Conservation (phyloP, 768 basidiomycete species). For the Leccinum barrowsii region DNA sequence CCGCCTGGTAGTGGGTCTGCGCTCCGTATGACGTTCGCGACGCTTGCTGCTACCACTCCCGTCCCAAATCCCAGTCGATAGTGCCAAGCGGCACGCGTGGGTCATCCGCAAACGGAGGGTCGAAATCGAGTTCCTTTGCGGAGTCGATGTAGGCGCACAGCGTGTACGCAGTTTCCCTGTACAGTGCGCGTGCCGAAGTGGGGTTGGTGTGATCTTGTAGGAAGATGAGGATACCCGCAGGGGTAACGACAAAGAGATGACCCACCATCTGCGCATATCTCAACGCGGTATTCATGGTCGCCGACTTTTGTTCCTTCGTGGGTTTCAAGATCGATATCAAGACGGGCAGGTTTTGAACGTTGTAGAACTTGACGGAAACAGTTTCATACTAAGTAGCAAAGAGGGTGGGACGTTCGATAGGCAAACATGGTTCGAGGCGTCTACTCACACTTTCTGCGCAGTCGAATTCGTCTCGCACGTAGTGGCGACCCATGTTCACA, state of each 20-base stretch:
- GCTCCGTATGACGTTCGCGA: conserved; percentile 42
- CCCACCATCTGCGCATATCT: conserved; percentile 76
- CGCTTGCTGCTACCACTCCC: conserved; percentile 52
- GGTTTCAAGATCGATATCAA: conserved; percentile 90
- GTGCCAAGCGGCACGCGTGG: conserved; percentile 30
- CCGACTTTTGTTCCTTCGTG: conserved; percentile 80
- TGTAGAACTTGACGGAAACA: conserved; percentile 64
- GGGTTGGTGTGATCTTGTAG: neutral
- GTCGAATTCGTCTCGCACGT: too few species aligned
- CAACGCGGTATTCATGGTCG: conserved; percentile 72
- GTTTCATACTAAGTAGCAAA: too few species aligned
- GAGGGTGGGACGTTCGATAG: too few species aligned
- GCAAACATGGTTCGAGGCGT: too few species aligned
- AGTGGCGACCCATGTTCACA: too few species aligned
- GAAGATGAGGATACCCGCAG: too few species aligned
- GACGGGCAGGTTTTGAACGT: conserved; percentile 68
- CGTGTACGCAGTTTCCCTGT: conserved; percentile 73
- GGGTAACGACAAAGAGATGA: too few species aligned
- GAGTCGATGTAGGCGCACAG: conserved; percentile 53
- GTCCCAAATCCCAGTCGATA: conserved; percentile 82
- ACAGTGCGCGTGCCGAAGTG: neutral
- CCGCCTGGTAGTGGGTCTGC: conserved; percentile 3
- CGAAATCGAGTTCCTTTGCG: conserved; percentile 39
- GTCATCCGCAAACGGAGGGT: conserved; percentile 46
- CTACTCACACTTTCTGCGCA: too few species aligned